Conservation (phyloP, 306 rosid genomes). For the Hylodesmum podocarpum region DNA sequence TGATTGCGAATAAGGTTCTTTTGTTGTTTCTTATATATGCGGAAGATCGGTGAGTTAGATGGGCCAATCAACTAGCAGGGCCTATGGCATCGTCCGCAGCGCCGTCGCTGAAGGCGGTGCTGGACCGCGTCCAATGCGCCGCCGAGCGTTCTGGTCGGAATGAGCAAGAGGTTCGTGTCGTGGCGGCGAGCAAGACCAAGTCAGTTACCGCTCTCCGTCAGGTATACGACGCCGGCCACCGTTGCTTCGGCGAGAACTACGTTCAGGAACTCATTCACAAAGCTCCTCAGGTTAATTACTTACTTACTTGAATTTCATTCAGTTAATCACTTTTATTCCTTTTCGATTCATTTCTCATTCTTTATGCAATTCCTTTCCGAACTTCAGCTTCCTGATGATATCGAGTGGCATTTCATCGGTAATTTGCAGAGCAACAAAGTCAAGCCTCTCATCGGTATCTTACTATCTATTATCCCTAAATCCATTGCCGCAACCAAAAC, state of each 20-base stretch:
- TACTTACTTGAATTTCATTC: background rate
- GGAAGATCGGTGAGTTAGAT: background rate
- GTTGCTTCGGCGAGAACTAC: slow-evolving; percentile 90
- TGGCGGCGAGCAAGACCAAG: slow-evolving; percentile 93
- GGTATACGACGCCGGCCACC: slow-evolving; percentile 89
- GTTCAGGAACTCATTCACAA: slow-evolving; percentile 82
- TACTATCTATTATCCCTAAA: background rate
- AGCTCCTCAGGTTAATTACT: slow-evolving; percentile 65
- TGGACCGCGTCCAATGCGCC: slow-evolving; percentile 63
- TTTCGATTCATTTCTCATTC: background rate
- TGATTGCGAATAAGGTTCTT: background rate
- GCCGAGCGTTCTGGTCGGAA: slow-evolving; percentile 59
- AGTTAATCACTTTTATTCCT: background rate
- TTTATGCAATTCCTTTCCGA: background rate
- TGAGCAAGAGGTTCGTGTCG: slow-evolving; percentile 54
- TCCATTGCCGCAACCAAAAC: background rate
- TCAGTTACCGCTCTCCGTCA: slow-evolving; percentile 59
- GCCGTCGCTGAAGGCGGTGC: slow-evolving; percentile 51
- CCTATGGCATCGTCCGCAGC: slow-evolving; percentile 36
- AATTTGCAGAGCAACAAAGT: slow-evolving; percentile 93
- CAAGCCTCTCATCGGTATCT: slow-evolving; percentile 74
- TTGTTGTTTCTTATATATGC: no score
- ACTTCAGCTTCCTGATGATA: slow-evolving; percentile 81
- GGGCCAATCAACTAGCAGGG: background rate
- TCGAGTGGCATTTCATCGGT: slow-evolving; percentile 90